Evolutionary conservation across 495 filamentous ascomycete genomes (phyloP).

Genomic region (Aspergillus carlsbadensis): DNA sequence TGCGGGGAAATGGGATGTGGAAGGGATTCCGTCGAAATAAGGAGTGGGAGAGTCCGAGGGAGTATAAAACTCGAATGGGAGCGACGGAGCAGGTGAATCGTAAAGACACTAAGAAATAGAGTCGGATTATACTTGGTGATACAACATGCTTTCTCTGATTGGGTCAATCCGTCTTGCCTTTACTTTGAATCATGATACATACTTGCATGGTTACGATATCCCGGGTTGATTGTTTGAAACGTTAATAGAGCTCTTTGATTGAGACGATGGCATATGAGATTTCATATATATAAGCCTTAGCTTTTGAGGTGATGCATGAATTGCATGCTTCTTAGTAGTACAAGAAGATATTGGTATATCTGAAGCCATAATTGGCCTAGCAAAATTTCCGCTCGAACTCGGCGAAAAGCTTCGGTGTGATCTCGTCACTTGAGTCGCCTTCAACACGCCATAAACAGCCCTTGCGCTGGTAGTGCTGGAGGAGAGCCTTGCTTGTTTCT

Average conservation of each 20-base stretch:
- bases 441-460: slow-evolving; percentile 87
- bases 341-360: slow-evolving; percentile 24
- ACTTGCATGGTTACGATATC: background rate
- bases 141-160: background rate
- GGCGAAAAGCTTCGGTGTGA: slow-evolving; percentile 75
- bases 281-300: background rate
- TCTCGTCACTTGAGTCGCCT: slow-evolving; percentile 90
- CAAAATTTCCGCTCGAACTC: slow-evolving; percentile 80
- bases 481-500: slow-evolving; percentile 77
- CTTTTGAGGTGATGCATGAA: background rate
- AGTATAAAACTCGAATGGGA: slow-evolving; percentile 74
- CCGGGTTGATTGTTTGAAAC: too few species aligned
- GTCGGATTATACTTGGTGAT: background rate
- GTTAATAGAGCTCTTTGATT: too few species aligned
- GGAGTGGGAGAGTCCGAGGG: slow-evolving; percentile 72
- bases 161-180: background rate
- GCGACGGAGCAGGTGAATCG: slow-evolving; percentile 38
- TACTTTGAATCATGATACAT: slow-evolving; percentile 4
- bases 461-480: slow-evolving; percentile 84
- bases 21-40: slow-evolving; percentile 44
- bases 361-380: slow-evolving; percentile 21
- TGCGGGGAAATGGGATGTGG: slow-evolving; percentile 77
- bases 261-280: background rate
- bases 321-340: slow-evolving; percentile 10
- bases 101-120: slow-evolving; percentile 36